Base-by-base conservation (phyloP, 2,329 filamentous ascomycete species). In the Hirsutella thompsonii region DNA sequence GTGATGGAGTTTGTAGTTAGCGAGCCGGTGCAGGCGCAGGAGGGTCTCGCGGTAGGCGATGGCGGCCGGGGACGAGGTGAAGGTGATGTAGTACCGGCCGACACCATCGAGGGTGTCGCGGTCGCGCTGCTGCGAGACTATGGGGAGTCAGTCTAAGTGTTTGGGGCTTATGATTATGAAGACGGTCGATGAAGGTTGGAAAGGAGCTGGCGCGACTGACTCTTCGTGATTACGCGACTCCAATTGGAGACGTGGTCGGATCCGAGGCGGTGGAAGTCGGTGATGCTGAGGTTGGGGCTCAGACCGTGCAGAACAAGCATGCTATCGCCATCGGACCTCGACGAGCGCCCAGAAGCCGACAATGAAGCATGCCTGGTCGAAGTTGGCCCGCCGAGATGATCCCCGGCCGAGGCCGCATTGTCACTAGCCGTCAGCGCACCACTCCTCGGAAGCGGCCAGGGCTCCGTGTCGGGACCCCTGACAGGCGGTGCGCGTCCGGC, bases 211-310 rank as follows among this genome's bases (percentile, higher is more conserved):
- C 14, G 11, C 2, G 6, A 29, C 19, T 16, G 9, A 41, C 50
- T 36, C 57, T 76, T 74, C 32, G 67, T 60, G 43, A 86, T 76
- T 21, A 76, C 75, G 42, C 67, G 69, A 9, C 72, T 67, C 83
- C 83, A 88, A 33, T 71, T 71, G 46, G 81, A 34, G 28, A 89
- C 71, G 49, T 83, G 75, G 50, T 70, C 73, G 2, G 72, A 71
- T 5, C 76, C 69, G 16, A 88, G 59, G 42, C 83, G 78, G 47
- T 76, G 70, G 59, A 90, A 89, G 61, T 90, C 84, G 48, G 71
- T 73, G 49, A 80, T 73, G 18, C 67, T 65, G 35, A 89, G 67
- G 18, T 72, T 69, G 42, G 68, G 69, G 50, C 73, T 76, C 6
- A 75, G 69, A 32, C 74, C 71, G 18, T 65, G 65, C 30, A 88